Base-by-base conservation (phyloP, 495 filamentous ascomycete species). In the Lophiostoma macrostomum region DNA sequence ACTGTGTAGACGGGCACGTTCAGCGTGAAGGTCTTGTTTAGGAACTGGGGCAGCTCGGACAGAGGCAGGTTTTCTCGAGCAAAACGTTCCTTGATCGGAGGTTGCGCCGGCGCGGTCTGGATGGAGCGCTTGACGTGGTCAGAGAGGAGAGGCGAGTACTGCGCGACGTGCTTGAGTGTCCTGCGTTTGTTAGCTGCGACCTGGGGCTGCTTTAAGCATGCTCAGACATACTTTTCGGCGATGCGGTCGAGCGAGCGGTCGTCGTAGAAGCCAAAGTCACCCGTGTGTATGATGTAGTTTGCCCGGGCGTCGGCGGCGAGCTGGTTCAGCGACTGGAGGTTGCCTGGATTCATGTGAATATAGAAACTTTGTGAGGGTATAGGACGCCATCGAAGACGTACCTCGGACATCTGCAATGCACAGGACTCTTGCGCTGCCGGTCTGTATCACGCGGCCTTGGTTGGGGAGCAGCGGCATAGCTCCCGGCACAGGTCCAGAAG, bases 201-300 rank as follows among this genome's bases (percentile, higher is more conserved):
- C 36, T 30, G 13, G 36, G 11, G 13, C 39, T 45, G 8, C 35
- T 37, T 8, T n/a, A 28, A 23, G 43, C 8, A 43, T 24, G 11
- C 57, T 23, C 23, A 41, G 35, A 77, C 88, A 77, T 70, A 98
- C 93, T 99, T 99, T 69, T 99, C 94, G 7, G 93, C 93, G 75
- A 99, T 97, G 49, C 94, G 86, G 63, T 99, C 91, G 27, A 99
- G 74, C 8, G 94, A 99, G 32, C 82, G 86, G 43, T 94, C 88
- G 67, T 99, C 94, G 72, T 99, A 99, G 73, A 99, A 99, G 46
- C 94, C 94, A 67, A 99, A 99, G 67, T 99, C 94, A 66, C 94
- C 94, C 28, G 94, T 97, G 71, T 99, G 93, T 57, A 99, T 87
- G 64, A 99, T 94, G 69, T 95, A 86, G 71, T 96, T 89, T 46